These are phyloP conservation scores for Stygiomarasmius scandens DNA, from an alignment of 1,284 basidiomycete species.

Conservation along the genomic window DNA sequence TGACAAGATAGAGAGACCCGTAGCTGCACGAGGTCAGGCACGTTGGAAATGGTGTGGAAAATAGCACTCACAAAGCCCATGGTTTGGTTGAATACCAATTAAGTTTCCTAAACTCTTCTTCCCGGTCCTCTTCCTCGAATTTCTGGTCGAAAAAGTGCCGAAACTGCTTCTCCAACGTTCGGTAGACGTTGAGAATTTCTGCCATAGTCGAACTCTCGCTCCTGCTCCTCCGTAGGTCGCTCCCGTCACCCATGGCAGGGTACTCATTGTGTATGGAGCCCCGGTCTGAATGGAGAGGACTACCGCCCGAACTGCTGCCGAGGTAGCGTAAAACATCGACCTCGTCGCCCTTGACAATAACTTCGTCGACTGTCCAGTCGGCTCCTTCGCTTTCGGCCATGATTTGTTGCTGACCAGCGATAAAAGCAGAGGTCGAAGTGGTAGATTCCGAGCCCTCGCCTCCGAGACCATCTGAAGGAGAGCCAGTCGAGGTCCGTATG, in stretches of 20 bases:
- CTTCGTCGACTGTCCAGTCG: conserved; percentile 18
- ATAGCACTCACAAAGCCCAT: conserved; percentile 23
- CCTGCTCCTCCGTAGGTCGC: background rate
- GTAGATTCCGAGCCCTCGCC: conserved; percentile 18
- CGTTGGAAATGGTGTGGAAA: background rate
- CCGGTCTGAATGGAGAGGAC: conserved; percentile 1
- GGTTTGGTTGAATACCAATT: conserved; percentile 29
- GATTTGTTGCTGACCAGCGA: conserved; percentile 12
- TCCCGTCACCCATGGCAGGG: too few relatives aligned
- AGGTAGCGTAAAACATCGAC: background rate
- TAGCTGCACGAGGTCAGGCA: conserved; percentile 15
- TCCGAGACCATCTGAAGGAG: conserved; percentile 18
- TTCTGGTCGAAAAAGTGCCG: conserved; percentile 24
- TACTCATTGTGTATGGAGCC: conserved; percentile 5
- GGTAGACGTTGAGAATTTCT: conserved; percentile 1
- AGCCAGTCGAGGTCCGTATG: conserved; percentile 17
- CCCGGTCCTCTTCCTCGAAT: conserved; percentile 23
- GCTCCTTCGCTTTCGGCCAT: conserved; percentile 15
- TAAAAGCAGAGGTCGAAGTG: conserved; percentile 18
- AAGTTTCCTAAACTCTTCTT: conserved; percentile 23
- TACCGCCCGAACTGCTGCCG: conserved; percentile 3
- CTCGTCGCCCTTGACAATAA: conserved; percentile 17
- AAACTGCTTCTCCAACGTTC: conserved; percentile 1
- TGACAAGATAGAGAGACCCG: conserved; percentile 21
- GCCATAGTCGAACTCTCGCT: conserved; percentile 1